These are phyloP conservation scores for Fusarium sp. DNA, from an alignment of 2,329 filamentous ascomycete genomes.

Conservation along the genomic window DNA sequence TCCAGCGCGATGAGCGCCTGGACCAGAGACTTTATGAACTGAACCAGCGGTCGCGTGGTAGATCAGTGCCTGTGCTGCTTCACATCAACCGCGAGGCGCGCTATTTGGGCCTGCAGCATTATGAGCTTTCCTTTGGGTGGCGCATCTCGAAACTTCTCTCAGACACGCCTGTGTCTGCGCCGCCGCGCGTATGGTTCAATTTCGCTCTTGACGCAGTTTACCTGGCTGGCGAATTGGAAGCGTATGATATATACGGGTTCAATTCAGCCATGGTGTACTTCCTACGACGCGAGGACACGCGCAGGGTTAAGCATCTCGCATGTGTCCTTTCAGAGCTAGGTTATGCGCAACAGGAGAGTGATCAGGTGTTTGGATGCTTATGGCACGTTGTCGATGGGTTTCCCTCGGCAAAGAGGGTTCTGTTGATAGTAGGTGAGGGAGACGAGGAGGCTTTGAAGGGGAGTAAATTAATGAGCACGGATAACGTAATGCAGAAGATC, in stretches of 20 bases:
- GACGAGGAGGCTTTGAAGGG: constrained; percentile 54
- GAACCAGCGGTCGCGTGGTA: constrained; percentile 45
- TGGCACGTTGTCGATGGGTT: constrained; percentile 65
- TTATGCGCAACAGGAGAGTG: constrained; percentile 58
- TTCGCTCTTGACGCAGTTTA: constrained; percentile 62
- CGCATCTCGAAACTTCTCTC: constrained; percentile 58
- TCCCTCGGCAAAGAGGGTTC: constrained; percentile 51
- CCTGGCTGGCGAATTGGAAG: constrained; percentile 63
- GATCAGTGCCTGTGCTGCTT: constrained; percentile 58
- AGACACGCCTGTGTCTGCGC: constrained; percentile 52
- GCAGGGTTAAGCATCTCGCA: constrained; percentile 59
- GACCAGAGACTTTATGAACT: constrained; percentile 49
- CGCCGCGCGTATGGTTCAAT: constrained; percentile 62
- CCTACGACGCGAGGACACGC: constrained; percentile 58
- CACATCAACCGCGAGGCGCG: constrained; percentile 60
- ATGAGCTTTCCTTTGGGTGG: constrained; percentile 63
- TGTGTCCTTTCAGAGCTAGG: constrained; percentile 60
- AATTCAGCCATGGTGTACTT: constrained; percentile 65
- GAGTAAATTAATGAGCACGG: constrained; percentile 49
- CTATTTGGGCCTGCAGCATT: constrained; percentile 57
- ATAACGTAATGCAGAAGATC: constrained; percentile 62
- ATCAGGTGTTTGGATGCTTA: constrained; percentile 62
- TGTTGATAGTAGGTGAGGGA: constrained; percentile 57
- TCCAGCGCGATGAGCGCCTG: constrained; percentile 52
- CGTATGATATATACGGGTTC: constrained; percentile 61